Evolutionary conservation across 441 rosid species (phyloP), one percentile per base, ranked within the genome.

Genomic region (Eugenia klotzschiana): DNA sequence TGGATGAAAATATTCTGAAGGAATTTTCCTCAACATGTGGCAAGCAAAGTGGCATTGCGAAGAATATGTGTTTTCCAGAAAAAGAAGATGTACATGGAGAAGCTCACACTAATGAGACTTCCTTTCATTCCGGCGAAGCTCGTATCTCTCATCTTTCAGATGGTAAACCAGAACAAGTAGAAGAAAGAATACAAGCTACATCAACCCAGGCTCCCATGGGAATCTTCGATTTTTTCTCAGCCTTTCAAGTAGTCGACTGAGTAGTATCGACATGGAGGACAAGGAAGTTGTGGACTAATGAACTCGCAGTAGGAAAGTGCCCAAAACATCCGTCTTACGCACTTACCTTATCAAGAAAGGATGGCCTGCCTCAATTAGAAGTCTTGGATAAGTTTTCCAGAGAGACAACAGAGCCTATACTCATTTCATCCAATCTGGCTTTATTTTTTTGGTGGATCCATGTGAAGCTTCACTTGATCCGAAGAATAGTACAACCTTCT

Each of bases 191-290:
- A 18, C 23, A 51, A 51, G 87, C 81, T 79, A 25, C 85, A 51
- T 54, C 86, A 50, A 51, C 29, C 54, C 84, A 84, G 53, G 82
- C 79, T 51, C 56, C n/a, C 26, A 79, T 56, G 82, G 81, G 83
- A 82, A 51, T 52, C 55, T 52, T 52, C n/a, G n/a, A 52, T 52
- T 26, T 57, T 57, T 57, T 14, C 37, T 57, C 18, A 2, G 10
- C 37, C 37, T 57, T 26, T 26, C 37, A 26, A 26, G 69, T 6
- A 57, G 14, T 57, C 14, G 69, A 57, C 77, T 15, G 69, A 14
- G 37, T 57, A 1, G 37, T 26, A 14, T 57, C 37, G 37, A 57
- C 37, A 14, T 57, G 69, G 69, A 14, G 69, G 37, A 57, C 37
- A 8, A 26, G 69, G 8, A 12, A 57, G 37, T 57, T 51, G 54